Base-by-base conservation (phyloP, 192 early-diverging fungal species). In the Glomus cerebriforme region DNA sequence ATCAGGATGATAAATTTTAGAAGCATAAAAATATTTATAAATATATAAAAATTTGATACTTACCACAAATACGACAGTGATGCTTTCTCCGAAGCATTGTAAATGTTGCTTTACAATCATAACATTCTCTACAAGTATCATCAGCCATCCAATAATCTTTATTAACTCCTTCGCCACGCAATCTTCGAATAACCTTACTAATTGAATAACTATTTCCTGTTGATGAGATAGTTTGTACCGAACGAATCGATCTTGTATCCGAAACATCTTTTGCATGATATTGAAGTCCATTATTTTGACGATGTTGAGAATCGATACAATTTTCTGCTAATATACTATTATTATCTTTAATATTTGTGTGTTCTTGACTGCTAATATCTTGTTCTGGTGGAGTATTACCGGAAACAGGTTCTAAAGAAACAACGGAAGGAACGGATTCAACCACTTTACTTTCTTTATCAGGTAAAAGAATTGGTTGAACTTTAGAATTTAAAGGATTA, bases 141-240 rank as follows among this genome's bases (percentile, higher is more conserved):
- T 95, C 94, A 13, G 89, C 86, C 93, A 95, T 95, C 94, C 94
- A 95, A 72, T 90, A 93, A 24, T 93, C 90, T 73, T 81, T 85
- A 70, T 85, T 88, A 37, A 83, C 82, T 19, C 87, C 85, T 35
- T 89, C 87, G 6, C 90, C 90, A 32, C 90, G 79, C 8, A 91
- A 64, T 17, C 88, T 81, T 17, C 86, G 82, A 22, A 91, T 81
- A 59, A 88, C 82, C 58, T 83, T 83, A 12, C 82, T 84, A 7
- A 88, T 65, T 0, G 89, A 90, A 49, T 89, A 83, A 8, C 80
- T 81, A 49, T 87, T 81, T 37, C 83, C 78, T 54, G 85, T 58
- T 65, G 86, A 80, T 76, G 87, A 78, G 63, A 78, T 79, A 62
- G 88, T 81, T 34, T 81, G 73, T 70, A 88, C 32, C 27, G 87